A percentile compares a stretch with the other conserved stretches of the same genome.
Conservation (phyloP, 2,329 filamentous ascomycete species). For the Sporothrix variecibatus region DNA sequence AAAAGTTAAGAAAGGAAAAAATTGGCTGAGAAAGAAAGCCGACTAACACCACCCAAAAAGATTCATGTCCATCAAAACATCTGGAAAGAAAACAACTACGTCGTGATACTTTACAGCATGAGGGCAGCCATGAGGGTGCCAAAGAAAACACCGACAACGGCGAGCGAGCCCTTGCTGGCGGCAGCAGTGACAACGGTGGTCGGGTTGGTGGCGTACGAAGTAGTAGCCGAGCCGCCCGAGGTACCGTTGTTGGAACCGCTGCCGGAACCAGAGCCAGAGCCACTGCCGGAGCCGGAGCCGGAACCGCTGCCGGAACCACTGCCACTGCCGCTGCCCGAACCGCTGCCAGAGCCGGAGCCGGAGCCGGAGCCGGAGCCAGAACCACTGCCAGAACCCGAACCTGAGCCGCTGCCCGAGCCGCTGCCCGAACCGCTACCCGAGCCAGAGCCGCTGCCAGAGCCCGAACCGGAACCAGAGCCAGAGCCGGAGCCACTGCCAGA, state of each 20-base stretch:
- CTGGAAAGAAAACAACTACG: background rate
- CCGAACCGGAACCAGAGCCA: background rate
- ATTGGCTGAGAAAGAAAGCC: conserved; percentile 2
- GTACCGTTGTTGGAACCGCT: background rate
- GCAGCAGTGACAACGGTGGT: conserved; percentile 18
- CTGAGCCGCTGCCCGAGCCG: background rate
- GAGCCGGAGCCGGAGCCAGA: background rate
- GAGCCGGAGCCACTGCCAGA: background rate
- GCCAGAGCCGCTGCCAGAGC: background rate
- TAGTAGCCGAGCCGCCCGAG: conserved; percentile 1
- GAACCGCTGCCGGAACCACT: background rate
- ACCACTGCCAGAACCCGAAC: background rate
- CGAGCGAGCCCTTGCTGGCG: background rate
- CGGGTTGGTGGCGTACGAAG: conserved; percentile 3
- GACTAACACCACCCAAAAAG: background rate
- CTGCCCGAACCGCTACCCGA: background rate
- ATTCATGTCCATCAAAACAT: conserved; percentile 7
- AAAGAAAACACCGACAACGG: background rate
- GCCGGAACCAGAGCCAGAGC: background rate
- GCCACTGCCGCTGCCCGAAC: background rate
- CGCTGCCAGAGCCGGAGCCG: background rate
- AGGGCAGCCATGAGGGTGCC: conserved; percentile 8
- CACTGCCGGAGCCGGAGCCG: background rate
- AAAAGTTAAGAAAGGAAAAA: background rate
- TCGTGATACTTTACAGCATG: background rate